Percentiles rank a stretch among this genome's conserved stretches.
phyloP scores from a whole-genome alignment of 768 basidiomycete genomes.

The Albatrellus ellisii region DNA sequence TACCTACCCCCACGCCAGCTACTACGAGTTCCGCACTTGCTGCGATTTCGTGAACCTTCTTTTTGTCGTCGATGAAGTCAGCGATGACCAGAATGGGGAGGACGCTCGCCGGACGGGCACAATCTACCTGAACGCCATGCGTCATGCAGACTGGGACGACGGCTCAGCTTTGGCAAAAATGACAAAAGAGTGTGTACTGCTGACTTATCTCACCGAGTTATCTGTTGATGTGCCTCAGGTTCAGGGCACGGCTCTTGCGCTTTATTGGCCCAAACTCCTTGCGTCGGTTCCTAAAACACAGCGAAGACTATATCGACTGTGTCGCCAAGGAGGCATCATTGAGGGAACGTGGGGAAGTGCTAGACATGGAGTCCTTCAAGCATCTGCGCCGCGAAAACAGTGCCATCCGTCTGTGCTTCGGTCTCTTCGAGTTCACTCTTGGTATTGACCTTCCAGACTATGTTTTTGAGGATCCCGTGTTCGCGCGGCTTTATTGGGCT shows the following conservation, averaged over 20 bases:
- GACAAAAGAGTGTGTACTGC: slow-evolving; percentile 42
- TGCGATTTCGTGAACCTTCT: slow-evolving; percentile 43
- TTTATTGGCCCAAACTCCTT: slow-evolving; percentile 32
- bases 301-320: slow-evolving; percentile 43
- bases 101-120: slow-evolving; percentile 45
- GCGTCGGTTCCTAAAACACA: slow-evolving; percentile 40
- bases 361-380: slow-evolving; percentile 40
- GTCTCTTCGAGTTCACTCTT: slow-evolving; percentile 49
- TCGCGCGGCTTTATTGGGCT: slow-evolving; percentile 45
- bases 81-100: slow-evolving; percentile 49
- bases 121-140: slow-evolving; percentile 43
- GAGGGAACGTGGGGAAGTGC: slow-evolving; percentile 43
- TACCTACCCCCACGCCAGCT: slow-evolving; percentile 47
- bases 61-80: slow-evolving; percentile 59
- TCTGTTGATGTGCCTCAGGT: slow-evolving; percentile 24
- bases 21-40: slow-evolving; percentile 44
- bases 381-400: slow-evolving; percentile 57
- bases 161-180: slow-evolving; percentile 44
- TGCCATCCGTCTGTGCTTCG: slow-evolving; percentile 54
- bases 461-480: slow-evolving; percentile 42
- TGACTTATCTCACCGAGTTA: slow-evolving; percentile 2
- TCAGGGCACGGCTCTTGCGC: slow-evolving; percentile 36
- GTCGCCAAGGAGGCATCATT: slow-evolving; percentile 52
- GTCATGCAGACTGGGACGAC: slow-evolving; percentile 41
- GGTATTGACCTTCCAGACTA: slow-evolving; percentile 53